Evolutionary conservation across 2,329 filamentous ascomycete genomes (phyloP).

Genomic region (Talaromyces islandicus): DNA sequence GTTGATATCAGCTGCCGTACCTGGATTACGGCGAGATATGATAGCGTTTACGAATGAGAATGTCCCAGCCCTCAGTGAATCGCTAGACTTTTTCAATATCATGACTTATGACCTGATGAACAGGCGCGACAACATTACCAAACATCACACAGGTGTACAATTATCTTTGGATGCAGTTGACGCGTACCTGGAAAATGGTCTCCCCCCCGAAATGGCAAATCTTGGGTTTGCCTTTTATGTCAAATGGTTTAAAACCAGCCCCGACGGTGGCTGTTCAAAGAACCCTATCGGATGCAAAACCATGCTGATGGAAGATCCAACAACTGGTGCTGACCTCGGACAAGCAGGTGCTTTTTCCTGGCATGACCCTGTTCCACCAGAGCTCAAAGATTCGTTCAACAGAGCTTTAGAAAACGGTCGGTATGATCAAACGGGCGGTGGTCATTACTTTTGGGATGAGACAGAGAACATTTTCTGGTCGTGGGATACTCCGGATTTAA

Average conservation of each 20-base stretch:
- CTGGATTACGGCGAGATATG: slow-evolving; percentile 58
- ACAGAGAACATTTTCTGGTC: slow-evolving; percentile 47
- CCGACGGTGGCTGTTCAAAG: slow-evolving; percentile 28
- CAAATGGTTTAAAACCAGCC: slow-evolving; percentile 56
- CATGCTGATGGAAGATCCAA: slow-evolving; percentile 52
- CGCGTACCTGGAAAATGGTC: slow-evolving; percentile 39
- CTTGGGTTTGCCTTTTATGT: slow-evolving; percentile 63
- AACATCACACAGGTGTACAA: slow-evolving; percentile 55
- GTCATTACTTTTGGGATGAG: slow-evolving; percentile 49
- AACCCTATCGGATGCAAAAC: slow-evolving; percentile 51
- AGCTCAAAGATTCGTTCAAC: slow-evolving; percentile 35
- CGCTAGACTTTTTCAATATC: slow-evolving; percentile 57
- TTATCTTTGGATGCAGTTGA: slow-evolving; percentile 47
- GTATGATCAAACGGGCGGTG: slow-evolving; percentile 27
- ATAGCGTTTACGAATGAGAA: slow-evolving; percentile 52
- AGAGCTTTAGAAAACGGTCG: slow-evolving; percentile 37
- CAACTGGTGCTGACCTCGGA: slow-evolving; percentile 53
- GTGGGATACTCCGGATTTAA: slow-evolving; percentile 49
- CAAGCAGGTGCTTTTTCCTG: slow-evolving; percentile 48
- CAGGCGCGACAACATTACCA: slow-evolving; percentile 34
- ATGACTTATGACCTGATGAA: slow-evolving; percentile 41
- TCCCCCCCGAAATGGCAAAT: slow-evolving; percentile 50
- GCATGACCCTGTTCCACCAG: slow-evolving; percentile 22
- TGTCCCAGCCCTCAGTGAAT: slow-evolving; percentile 48
- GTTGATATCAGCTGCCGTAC: slow-evolving; percentile 58